Percentiles rank a stretch among this genome's conserved stretches.
Evolutionary conservation across 2,329 filamentous ascomycete genomes (phyloP).

Genomic region (Periconia sp.): DNA sequence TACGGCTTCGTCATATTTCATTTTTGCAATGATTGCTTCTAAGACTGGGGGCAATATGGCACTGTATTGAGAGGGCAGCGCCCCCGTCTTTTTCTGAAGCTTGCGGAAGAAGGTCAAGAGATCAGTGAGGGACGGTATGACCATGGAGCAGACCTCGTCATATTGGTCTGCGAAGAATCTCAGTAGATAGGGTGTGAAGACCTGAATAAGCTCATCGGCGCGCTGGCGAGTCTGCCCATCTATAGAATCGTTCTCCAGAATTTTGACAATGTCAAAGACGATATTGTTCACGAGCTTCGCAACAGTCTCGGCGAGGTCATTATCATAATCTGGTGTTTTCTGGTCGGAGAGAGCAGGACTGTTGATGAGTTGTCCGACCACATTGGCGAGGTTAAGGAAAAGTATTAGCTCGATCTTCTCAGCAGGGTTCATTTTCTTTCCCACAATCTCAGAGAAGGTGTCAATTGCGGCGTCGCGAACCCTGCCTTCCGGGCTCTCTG

Average conservation of each 20-base stretch:
- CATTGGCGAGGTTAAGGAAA: constrained; percentile 85
- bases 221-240: constrained; percentile 70
- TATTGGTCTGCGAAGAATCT: constrained; percentile 98
- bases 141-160: constrained; percentile 95
- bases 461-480: constrained; percentile 91
- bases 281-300: constrained; percentile 94
- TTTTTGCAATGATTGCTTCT: constrained; percentile 91
- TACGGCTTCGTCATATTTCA: constrained; percentile 95
- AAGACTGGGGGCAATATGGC: constrained; percentile 85
- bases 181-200: constrained; percentile 84
- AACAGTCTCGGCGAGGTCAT: constrained; percentile 91
- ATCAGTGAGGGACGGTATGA: constrained; percentile 92
- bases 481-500: constrained; percentile 67
- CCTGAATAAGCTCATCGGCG: constrained; percentile 81
- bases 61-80: constrained; percentile 76
- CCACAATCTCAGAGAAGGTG: constrained; percentile 92
- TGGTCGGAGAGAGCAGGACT: constrained; percentile 81
- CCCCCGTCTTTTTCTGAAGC: constrained; percentile 65
- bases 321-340: constrained; percentile 87
- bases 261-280: constrained; percentile 83
- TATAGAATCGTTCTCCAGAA: constrained; percentile 73
- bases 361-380: constrained; percentile 83
- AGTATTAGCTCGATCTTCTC: constrained; percentile 95
- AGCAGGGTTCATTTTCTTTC: constrained; percentile 94
- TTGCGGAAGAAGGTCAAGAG: constrained; percentile 90